phyloP scores from a whole-genome alignment of 768 basidiomycete species.

The Lactifluus hygrophoroides region DNA sequence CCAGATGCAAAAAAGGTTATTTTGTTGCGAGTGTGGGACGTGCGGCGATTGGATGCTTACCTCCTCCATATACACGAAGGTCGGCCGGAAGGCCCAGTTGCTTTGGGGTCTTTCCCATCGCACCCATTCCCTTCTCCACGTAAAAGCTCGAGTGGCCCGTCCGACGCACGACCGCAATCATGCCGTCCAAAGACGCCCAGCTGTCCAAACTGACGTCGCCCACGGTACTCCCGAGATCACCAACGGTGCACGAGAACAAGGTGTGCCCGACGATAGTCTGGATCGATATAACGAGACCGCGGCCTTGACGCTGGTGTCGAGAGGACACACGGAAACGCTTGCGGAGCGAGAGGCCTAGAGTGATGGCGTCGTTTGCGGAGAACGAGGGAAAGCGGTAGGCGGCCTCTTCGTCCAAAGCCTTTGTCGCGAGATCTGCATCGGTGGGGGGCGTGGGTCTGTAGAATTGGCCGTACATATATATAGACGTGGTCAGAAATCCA shows the following conservation, averaged over 20 bases:
- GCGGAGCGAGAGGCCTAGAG: conserved; percentile 67
- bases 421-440: conserved; percentile 65
- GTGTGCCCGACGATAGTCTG: conserved; percentile 74
- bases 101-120: conserved; percentile 69
- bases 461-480: conserved; percentile 70
- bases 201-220: conserved; percentile 76
- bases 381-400: conserved; percentile 66
- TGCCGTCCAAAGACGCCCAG: conserved; percentile 70
- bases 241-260: conserved; percentile 76
- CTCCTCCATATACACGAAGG: conserved; percentile 63
- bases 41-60: conserved; percentile 35
- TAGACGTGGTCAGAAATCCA: conserved; percentile 23
- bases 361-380: conserved; percentile 70
- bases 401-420: conserved; percentile 62
- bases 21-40: neutral
- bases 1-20: neutral
- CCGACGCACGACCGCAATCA: conserved; percentile 68
- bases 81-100: conserved; percentile 65
- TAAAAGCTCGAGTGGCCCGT: conserved; percentile 83
- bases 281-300: conserved; percentile 73
- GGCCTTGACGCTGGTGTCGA: conserved; percentile 58
- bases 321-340: conserved; percentile 74
- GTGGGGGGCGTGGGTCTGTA: conserved; percentile 50
- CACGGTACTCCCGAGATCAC: conserved; percentile 59
- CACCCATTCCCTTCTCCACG: conserved; percentile 79